phyloP scores from a whole-genome alignment of 352 stramenopile genomes.

The Phytophthora sp. region DNA sequence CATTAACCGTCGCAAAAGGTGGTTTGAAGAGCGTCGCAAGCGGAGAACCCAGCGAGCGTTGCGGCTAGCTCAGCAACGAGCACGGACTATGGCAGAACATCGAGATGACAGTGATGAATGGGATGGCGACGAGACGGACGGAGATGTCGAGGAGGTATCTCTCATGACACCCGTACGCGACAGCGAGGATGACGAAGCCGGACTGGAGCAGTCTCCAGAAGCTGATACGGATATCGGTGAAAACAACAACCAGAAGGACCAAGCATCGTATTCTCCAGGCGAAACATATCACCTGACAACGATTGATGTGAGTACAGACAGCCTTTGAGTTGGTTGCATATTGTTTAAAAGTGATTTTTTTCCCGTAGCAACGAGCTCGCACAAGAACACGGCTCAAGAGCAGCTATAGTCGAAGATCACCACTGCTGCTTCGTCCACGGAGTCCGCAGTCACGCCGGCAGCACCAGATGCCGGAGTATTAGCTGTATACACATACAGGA shows the following conservation, averaged over 20 bases:
- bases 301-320: conserved; percentile 30
- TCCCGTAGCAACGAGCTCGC: conserved; percentile 10
- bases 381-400: background rate
- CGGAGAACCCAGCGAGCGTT: conserved; percentile 40
- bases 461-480: conserved; percentile 7
- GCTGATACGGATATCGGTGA: conserved; percentile 14
- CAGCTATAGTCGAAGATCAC: conserved; percentile 6
- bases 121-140: conserved; percentile 30
- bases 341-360: too few relatives aligned
- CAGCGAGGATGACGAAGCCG: conserved; percentile 34
- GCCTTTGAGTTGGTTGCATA: too few relatives aligned
- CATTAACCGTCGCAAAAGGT: conserved; percentile 54
- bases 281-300: conserved; percentile 25
- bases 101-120: conserved; percentile 34
- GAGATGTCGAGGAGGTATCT: conserved; percentile 47
- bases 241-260: conserved; percentile 15
- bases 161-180: conserved; percentile 43
- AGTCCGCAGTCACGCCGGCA: conserved; percentile 10
- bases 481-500: conserved; percentile 11
- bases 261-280: conserved; percentile 15
- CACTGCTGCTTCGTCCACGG: conserved; percentile 13
- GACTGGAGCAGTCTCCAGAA: conserved; percentile 8
- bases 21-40: conserved; percentile 48
- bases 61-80: conserved; percentile 32
- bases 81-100: conserved; percentile 20